A percentile compares a stretch with the other conserved stretches of the same genome.
Conservation (phyloP, 169 alveolate genomes). For the Eimeria maxima region DNA sequence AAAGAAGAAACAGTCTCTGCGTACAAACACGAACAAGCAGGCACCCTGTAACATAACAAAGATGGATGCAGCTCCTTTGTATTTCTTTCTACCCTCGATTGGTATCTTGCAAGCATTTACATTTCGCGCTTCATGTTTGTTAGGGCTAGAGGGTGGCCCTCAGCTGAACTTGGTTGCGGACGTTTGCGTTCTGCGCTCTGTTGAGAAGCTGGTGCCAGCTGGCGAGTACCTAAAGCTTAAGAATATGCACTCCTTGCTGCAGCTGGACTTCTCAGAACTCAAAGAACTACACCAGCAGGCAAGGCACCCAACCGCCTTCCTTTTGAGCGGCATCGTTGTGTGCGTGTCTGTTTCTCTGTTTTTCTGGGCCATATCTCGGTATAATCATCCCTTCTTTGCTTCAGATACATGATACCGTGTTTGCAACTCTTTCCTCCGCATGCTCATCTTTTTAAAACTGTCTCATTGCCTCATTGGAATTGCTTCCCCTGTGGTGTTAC, state of each 20-base stretch:
- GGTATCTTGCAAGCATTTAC: background rate
- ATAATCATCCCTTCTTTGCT: background rate
- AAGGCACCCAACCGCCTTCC: background rate
- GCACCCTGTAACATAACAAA: no score
- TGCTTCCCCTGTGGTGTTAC: background rate
- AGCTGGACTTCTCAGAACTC: conserved; percentile 61
- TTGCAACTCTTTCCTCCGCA: background rate
- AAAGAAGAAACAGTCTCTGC: background rate
- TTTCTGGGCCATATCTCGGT: background rate
- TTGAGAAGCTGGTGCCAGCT: conserved; percentile 67
- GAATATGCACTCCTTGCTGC: conserved; percentile 19
- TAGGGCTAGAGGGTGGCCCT: conserved; percentile 78
- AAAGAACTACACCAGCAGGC: conserved; percentile 65
- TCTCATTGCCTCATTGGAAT: background rate
- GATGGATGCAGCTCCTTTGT: no score
- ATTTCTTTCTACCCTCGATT: background rate
- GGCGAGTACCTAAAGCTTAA: conserved; percentile 67
- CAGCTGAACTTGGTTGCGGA: conserved; percentile 72
- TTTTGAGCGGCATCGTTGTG: background rate
- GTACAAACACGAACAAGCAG: background rate
- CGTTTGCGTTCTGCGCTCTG: conserved; percentile 74
- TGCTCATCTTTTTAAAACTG: background rate
- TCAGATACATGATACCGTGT: background rate
- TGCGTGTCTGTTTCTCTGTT: background rate
- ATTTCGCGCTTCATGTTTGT: background rate